Evolutionary conservation across 2,329 filamentous ascomycete species (phyloP).

Genomic region (Apiospora koreana): DNA sequence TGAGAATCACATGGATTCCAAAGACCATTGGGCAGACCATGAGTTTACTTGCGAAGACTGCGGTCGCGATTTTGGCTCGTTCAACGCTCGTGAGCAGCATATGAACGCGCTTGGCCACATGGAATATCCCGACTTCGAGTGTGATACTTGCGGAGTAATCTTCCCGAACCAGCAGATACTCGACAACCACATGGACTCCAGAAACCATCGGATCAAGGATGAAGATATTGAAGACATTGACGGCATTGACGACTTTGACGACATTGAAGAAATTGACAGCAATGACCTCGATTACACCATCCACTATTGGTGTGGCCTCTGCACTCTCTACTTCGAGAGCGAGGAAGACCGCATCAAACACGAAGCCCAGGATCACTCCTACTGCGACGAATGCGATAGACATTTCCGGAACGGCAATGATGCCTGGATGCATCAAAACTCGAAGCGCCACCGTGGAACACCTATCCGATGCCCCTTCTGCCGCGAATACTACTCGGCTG

Average conservation of each 20-base stretch:
- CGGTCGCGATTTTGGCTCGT: conserved; percentile 15
- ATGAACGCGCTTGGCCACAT: conserved; percentile 30
- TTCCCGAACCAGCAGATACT: not conserved
- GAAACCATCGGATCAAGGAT: not conserved
- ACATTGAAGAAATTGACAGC: conserved; percentile 1
- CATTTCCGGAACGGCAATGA: conserved; percentile 33
- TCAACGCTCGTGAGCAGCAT: conserved; percentile 24
- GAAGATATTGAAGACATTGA: not conserved
- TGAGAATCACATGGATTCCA: not conserved
- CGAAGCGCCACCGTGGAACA: conserved; percentile 46
- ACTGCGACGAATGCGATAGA: conserved; percentile 36
- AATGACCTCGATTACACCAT: not conserved
- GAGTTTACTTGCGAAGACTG: not conserved
- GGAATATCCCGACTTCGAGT: conserved; percentile 17
- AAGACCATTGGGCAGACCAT: not conserved
- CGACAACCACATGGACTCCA: not conserved
- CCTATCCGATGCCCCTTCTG: conserved; percentile 59
- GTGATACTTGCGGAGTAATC: not conserved
- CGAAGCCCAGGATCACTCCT: conserved; percentile 30
- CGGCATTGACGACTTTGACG: too few species aligned
- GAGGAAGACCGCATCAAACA: conserved; percentile 25
- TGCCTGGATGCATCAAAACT: conserved; percentile 50
- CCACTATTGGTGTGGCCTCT: conserved; percentile 26
- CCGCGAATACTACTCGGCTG: conserved; percentile 42
- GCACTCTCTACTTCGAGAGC: conserved; percentile 21